Evolutionary conservation across 1,284 basidiomycete genomes (phyloP), one percentile per base, ranked within the genome.

Genomic region (Tetrapyrgos nigripes): DNA sequence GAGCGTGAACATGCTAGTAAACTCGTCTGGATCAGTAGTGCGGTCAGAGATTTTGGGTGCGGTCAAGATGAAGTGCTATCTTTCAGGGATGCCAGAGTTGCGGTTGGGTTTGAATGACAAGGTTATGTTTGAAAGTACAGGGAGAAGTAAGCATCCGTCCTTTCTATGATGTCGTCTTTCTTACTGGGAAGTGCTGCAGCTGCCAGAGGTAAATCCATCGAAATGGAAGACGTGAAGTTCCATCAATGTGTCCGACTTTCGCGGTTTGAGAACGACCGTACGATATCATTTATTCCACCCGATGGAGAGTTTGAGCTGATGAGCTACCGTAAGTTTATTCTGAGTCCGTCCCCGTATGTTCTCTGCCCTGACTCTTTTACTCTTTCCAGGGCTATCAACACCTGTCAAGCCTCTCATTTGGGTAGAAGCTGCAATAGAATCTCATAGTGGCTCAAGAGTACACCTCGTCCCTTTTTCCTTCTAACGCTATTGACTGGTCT

Each of bases 211-310:
- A 99, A 99, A 76, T 91, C 96, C 3, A 97, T 99, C 70, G 97
- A 99, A 78, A 98, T 99, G 94, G 97, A 99, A 75, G 97, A 99
- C 71, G 95, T 98, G 78, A 98, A 98, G 74, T 99, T 99, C 80
- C 97, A 99, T 73, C 97, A 99, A 82, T 99, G 97, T 72, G 97
- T 99, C 14, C 93, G 97, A n/a, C 83, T 99, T n/a, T 93, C 96
- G 6, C 88, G 97, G 14, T 99, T 99, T 73, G 97, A 99, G 71
- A 98, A 98, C 76, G 97, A 99, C 79, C 89, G 97, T 59, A 99
- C 97, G 1, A 99, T 99, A 73, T 95, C 93, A 26, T 99, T 99
- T 78, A 99, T 99, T 69, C 97, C 97, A 0, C 97, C 97, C 1
- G 97, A 99, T 72, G 97, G 97, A 65, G 97, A 98, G 75, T 98